Base-by-base conservation (phyloP, 164 flowering plant genomes). In the Magnolia kwangsiensis region DNA sequence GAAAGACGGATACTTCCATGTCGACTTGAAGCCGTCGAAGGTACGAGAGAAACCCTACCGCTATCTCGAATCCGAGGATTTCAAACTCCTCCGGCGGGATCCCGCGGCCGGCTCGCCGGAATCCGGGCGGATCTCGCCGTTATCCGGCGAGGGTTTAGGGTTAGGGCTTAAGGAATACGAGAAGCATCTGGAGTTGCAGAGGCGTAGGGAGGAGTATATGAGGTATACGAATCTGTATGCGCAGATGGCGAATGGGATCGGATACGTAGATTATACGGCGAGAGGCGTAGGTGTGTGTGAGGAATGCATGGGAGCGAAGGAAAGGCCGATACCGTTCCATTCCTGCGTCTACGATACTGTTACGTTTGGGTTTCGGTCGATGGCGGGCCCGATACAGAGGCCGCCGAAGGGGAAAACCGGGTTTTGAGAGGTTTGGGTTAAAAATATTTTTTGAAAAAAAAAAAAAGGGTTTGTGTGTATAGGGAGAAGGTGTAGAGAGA, bases 381-480 rank as follows among this genome's bases (percentile, higher is more conserved):
- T 76, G 27, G 91, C 85, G 13, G 93, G 91, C 31, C 90, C 90
- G 18, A 81, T 90, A 61, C 84, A 83, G 19, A 84, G 88, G 71
- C 91, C 93, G 16, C 70, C 51, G 6, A 86, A 84, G n/a, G n/a
- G 19, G 63, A 59, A 59, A 19, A 59, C 63, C 45, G 45, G 45
- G 45, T 37, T 37, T 37, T 37, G 45, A 37, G 45, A 37, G 45
- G 45, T 37, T 37, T 37, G 45, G 29, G 29, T 27, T 1, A 27
- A 27, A 27, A 27, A 27, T 27, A 27, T 27, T 27, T 27, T 27
- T 27, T 27, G 27, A 27, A 27, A 27, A 27, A 27, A 27, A 27
- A 27, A 27, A 27, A 27, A 27, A 27, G 29, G 29, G 29, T 27
- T 27, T 37, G 45, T 37, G 45, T 37, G 45, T 37, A 37, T 37